A percentile compares a stretch with the other conserved stretches of the same genome.
Conservation (phyloP, 148 eudicot genomes). For the Beta vulgaris region DNA sequence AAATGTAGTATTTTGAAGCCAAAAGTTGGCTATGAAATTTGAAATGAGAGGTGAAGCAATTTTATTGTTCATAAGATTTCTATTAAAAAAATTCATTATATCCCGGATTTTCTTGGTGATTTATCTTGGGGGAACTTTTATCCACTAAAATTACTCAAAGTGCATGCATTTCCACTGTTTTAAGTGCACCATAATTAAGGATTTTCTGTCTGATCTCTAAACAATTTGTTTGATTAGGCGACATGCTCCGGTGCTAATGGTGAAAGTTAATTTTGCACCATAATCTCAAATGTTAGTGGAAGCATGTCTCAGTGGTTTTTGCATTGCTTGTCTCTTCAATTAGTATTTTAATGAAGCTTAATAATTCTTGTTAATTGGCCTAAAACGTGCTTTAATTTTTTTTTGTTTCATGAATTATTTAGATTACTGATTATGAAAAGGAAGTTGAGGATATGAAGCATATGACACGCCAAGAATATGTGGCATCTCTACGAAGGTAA, state of each 20-base stretch:
- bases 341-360: background rate
- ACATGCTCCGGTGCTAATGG: conserved; percentile 21
- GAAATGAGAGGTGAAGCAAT: too few relatives aligned
- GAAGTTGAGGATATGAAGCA: conserved; percentile 93
- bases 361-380: background rate
- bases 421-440: conserved; percentile 84
- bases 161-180: conserved; percentile 10
- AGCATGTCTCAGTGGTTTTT: conserved; percentile 20
- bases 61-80: too few relatives aligned
- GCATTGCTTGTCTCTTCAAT: conserved; percentile 13
- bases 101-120: background rate
- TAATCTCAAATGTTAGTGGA: conserved; percentile 24
- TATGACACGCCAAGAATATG: conserved; percentile 91
- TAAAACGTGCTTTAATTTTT: too few relatives aligned
- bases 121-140: background rate
- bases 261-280: conserved; percentile 9
- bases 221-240: conserved; percentile 6
- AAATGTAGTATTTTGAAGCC: too few relatives aligned
- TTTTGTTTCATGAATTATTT: background rate
- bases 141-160: conserved; percentile 8
- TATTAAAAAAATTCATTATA: background rate
- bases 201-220: conserved; percentile 17
- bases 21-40: too few relatives aligned
- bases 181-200: conserved; percentile 25
- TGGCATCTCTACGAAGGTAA: conserved; percentile 89